Evolutionary conservation across 768 basidiomycete species (phyloP), one percentile per base, ranked within the genome.

Genomic region (Phaeotremella skinneri): DNA sequence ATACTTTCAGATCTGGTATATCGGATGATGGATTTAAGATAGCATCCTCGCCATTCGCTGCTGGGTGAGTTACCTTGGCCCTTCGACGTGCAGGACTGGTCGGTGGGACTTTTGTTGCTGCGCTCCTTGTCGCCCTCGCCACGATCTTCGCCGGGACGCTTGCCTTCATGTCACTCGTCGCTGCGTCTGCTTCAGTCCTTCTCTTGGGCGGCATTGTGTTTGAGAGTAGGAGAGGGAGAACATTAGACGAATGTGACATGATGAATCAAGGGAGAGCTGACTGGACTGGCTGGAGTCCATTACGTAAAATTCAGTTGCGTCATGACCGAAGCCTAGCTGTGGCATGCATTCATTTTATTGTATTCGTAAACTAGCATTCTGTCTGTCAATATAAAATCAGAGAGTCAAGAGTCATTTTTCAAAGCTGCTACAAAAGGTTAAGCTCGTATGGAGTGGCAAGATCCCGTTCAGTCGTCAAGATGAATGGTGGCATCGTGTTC

Each of bases 401-500:
- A n/a, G n/a, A n/a, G n/a, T n/a, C n/a, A n/a, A n/a, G n/a, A n/a
- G n/a, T n/a, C n/a, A n/a, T n/a, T n/a, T n/a, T n/a, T n/a, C n/a
- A n/a, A n/a, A n/a, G n/a, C n/a, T n/a, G n/a, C n/a, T n/a, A n/a
- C n/a, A n/a, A n/a, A n/a, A n/a, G n/a, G n/a, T n/a, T n/a, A n/a
- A n/a, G n/a, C n/a, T n/a, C n/a, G n/a, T n/a, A n/a, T n/a, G n/a
- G n/a, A n/a, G n/a, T n/a, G n/a, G n/a, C n/a, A n/a, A n/a, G n/a
- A n/a, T n/a, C 21, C 34, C 29, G 37, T 48, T 37, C 52, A 70
- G 32, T 67, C 69, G 50, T 76, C 74, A 13, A 73, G 55, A 27
- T 67, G 61, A 45, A 76, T 70, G 16, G 63, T 58, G 7, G 68
- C 61, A 48, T 69, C 66, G 55, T 75, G 68, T 55, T 76, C 75